Conservation (phyloP, 1,139 yeast genomes). For the Groenewaldozyma auringiensis region DNA sequence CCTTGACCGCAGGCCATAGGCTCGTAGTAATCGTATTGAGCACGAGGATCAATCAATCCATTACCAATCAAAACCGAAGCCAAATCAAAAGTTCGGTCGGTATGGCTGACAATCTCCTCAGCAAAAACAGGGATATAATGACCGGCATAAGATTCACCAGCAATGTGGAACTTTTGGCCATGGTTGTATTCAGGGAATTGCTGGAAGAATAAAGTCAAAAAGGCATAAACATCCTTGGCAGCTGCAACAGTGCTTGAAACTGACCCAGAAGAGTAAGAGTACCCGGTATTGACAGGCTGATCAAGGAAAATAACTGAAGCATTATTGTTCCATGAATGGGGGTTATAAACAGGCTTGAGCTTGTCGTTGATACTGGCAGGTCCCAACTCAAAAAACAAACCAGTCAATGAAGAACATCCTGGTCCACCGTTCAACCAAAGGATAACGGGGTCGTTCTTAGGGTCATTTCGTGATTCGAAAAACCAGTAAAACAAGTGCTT, state of each 20-base stretch:
- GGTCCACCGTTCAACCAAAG: constrained; percentile 92
- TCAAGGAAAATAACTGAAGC: constrained; percentile 89
- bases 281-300: constrained; percentile 93
- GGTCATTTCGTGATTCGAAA: constrained; percentile 87
- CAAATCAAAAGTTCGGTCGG: constrained; percentile 57
- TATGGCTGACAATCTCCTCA: constrained; percentile 56
- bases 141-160: constrained; percentile 87
- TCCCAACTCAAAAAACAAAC: constrained; percentile 87
- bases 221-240: constrained; percentile 71
- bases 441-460: constrained; percentile 72
- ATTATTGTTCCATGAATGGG: constrained; percentile 79
- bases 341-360: constrained; percentile 66
- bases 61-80: constrained; percentile 72
- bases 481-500: constrained; percentile 83
- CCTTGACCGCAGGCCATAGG: constrained; percentile 86
- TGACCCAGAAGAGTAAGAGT: constrained; percentile 54
- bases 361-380: constrained; percentile 66
- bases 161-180: constrained; percentile 61
- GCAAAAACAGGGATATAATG: constrained; percentile 81
- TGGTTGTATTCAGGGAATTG: constrained; percentile 55
- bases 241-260: constrained; percentile 62
- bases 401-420: constrained; percentile 85
- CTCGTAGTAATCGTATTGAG: constrained; percentile 60
- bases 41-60: constrained; percentile 70
- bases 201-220: constrained; percentile 67